phyloP scores from a whole-genome alignment of 2,329 filamentous ascomycete genomes.

The Diaporthe vexans region DNA sequence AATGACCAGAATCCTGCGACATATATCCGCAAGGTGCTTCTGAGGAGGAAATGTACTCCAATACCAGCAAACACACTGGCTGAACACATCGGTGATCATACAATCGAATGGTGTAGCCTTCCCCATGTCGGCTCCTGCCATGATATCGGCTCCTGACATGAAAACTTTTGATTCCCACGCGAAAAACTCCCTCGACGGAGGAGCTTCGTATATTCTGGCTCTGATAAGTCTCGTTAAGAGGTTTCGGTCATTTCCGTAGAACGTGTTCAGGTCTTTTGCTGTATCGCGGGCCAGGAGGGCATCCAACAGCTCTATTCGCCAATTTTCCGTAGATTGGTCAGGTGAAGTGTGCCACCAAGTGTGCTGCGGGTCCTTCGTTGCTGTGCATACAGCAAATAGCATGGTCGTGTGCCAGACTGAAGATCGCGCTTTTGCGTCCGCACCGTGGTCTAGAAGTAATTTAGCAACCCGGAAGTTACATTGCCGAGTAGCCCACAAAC shows the following conservation, averaged over 20 bases:
- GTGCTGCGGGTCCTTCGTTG: no score
- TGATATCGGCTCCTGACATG: neutral
- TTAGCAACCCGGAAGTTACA: neutral
- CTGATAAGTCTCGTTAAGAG: neutral
- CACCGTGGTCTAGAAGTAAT: conserved; percentile 1
- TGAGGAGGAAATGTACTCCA: no score
- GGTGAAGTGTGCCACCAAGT: no score
- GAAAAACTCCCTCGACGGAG: no score
- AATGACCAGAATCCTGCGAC: neutral
- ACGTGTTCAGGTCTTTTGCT: neutral
- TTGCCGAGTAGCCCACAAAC: neutral
- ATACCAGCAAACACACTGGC: no score
- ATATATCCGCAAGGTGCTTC: neutral
- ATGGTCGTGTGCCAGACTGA: neutral
- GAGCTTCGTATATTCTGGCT: neutral
- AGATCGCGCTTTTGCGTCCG: neutral
- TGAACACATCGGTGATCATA: neutral
- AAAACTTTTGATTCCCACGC: neutral
- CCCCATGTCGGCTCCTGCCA: neutral
- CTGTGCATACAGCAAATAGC: neutral
- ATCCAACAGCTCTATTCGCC: neutral
- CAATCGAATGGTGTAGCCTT: neutral
- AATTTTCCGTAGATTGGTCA: no score
- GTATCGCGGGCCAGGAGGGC: neutral
- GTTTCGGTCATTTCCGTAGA: neutral